Evolutionary conservation across 1,139 yeast genomes (phyloP).

Genomic region (Trichomonascaceae sp.): DNA sequence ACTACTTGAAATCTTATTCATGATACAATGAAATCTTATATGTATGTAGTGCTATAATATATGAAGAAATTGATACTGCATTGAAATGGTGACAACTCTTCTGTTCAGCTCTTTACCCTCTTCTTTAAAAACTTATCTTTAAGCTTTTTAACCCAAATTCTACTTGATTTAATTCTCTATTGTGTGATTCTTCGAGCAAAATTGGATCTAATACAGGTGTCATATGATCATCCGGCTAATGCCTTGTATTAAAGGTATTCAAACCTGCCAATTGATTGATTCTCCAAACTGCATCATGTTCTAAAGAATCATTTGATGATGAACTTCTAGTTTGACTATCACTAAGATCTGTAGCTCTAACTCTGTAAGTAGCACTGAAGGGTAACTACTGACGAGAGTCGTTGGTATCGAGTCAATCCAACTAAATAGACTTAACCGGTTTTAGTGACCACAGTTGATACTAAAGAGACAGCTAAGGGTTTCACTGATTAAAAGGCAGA

Average conservation of each 20-base stretch:
- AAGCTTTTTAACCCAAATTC: not conserved
- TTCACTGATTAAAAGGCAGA: too few relatives aligned
- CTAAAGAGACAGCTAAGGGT: too few relatives aligned
- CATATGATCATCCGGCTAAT: not conserved
- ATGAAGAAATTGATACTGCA: not conserved
- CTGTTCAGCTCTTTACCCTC: too few relatives aligned
- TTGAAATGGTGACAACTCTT: too few relatives aligned
- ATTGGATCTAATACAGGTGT: not conserved
- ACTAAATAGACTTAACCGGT: too few relatives aligned
- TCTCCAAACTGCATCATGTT: not conserved
- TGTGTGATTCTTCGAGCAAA: not conserved
- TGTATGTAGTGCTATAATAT: not conserved
- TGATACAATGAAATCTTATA: too few relatives aligned
- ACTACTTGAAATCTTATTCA: too few relatives aligned
- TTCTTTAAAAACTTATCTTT: not conserved
- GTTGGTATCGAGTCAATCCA: too few relatives aligned
- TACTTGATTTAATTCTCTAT: not conserved
- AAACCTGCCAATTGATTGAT: not conserved
- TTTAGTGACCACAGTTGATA: too few relatives aligned
- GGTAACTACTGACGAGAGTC: too few relatives aligned
- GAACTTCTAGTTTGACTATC: not conserved
- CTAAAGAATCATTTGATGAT: not conserved
- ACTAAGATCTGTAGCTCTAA: not conserved
- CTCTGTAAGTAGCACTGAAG: too few relatives aligned
- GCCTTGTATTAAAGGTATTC: not conserved